phyloP scores from a whole-genome alignment of 176 grass and related monocot genomes.

The Canna indica region DNA sequence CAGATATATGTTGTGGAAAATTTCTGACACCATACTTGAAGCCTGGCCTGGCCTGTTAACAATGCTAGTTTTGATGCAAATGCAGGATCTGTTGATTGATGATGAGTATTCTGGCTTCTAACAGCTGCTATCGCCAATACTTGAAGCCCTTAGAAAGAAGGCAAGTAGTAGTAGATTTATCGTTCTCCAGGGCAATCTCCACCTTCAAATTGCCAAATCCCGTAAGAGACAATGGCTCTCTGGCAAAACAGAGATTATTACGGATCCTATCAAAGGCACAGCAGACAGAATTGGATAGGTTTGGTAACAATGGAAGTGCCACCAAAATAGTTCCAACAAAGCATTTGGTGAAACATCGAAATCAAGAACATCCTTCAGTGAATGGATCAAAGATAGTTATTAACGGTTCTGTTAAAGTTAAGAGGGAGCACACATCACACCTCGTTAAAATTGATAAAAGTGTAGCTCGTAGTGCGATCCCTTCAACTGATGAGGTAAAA shows the following conservation, averaged over 20 bases:
- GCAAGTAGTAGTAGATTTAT: conserved; percentile 23
- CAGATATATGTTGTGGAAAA: no score
- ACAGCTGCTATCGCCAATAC: not conserved
- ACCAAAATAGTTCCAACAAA: conserved; percentile 71
- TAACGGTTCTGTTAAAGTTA: conserved; percentile 42
- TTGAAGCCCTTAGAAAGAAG: not conserved
- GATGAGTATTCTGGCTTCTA: conserved; percentile 37
- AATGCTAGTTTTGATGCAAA: not conserved
- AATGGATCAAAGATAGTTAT: conserved; percentile 37
- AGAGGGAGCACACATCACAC: conserved; percentile 39
- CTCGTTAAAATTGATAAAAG: conserved; percentile 42
- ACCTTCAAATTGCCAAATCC: conserved; percentile 27
- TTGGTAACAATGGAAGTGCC: conserved; percentile 36
- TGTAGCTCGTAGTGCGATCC: conserved; percentile 22
- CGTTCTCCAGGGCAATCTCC: conserved; percentile 45
- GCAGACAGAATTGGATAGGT: conserved; percentile 37
- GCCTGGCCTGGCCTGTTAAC: no score
- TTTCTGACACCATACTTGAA: no score
- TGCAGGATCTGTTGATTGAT: conserved; percentile 6
- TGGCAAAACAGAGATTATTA: conserved; percentile 21
- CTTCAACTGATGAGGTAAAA: conserved; percentile 55
- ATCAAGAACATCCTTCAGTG: conserved; percentile 20
- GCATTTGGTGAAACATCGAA: conserved; percentile 33
- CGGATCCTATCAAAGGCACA: conserved; percentile 34
- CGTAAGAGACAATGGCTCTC: conserved; percentile 8